Evolutionary conservation across 2,329 filamentous ascomycete species (phyloP).

Genomic region (Whalleya microplaca): DNA sequence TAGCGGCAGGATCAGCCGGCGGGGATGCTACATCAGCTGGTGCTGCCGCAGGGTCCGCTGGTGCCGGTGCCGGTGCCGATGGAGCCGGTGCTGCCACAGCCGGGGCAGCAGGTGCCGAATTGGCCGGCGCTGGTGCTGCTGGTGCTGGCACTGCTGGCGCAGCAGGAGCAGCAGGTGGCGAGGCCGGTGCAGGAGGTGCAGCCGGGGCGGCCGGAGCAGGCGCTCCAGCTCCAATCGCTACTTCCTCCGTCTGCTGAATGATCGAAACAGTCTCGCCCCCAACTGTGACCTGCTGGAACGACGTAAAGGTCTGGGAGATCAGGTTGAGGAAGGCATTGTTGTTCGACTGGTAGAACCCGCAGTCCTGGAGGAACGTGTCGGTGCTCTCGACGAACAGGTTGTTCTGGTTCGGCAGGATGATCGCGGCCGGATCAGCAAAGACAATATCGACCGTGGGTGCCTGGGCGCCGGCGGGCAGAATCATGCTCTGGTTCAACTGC

Average conservation of each 20-base stretch:
- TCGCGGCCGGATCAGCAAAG: conserved; percentile 43
- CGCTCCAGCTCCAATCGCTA: neutral
- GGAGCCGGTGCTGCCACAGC: too few species aligned
- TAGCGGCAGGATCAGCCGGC: too few species aligned
- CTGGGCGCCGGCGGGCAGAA: conserved; percentile 39
- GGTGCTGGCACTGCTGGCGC: neutral
- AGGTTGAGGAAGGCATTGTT: conserved; percentile 36
- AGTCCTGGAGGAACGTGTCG: conserved; percentile 39
- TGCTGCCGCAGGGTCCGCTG: too few species aligned
- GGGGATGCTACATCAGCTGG: too few species aligned
- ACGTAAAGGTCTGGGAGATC: conserved; percentile 32
- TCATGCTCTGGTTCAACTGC: conserved; percentile 38
- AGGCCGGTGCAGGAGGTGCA: too few species aligned
- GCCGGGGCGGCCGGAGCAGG: too few species aligned
- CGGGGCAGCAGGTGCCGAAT: too few species aligned
- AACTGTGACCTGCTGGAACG: conserved; percentile 33
- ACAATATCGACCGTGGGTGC: conserved; percentile 32
- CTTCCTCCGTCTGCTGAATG: conserved; percentile 18
- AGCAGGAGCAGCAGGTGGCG: too few species aligned
- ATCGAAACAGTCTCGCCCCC: conserved; percentile 23
- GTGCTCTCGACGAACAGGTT: conserved; percentile 41
- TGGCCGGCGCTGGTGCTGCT: too few species aligned
- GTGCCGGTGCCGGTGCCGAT: too few species aligned
- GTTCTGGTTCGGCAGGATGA: conserved; percentile 41
- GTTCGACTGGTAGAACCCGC: conserved; percentile 34